phyloP scores from a whole-genome alignment of 805 yeast species.

The Blastobotrys robertii region DNA sequence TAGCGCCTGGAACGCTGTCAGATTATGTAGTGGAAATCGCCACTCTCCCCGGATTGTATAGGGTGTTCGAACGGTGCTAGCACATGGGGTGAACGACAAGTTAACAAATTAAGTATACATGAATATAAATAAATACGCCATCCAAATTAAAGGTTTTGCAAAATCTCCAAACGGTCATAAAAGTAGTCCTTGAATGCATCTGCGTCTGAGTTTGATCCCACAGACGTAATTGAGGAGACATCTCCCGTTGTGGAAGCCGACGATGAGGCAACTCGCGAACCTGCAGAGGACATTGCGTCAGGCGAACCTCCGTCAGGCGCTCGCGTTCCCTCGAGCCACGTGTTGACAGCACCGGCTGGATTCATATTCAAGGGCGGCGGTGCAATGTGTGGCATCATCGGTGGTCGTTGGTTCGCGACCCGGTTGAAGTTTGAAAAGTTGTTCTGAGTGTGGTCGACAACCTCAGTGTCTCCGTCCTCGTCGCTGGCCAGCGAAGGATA shows the following conservation, averaged over 20 bases:
- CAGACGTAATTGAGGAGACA: neutral
- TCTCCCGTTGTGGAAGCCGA: slow-evolving; percentile 1
- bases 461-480: slow-evolving; percentile 1
- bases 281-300: slow-evolving; percentile 3
- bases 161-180: slow-evolving; percentile 17
- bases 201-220: neutral
- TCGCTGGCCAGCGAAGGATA: slow-evolving; percentile 8
- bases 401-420: too few species aligned
- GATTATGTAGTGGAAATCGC: slow-evolving; percentile 74
- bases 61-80: slow-evolving; percentile 81
- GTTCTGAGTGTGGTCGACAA: neutral
- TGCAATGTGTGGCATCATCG: too few species aligned
- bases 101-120: slow-evolving; percentile 4
- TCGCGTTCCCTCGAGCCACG: too few species aligned
- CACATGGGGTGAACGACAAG: slow-evolving; percentile 2
- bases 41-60: slow-evolving; percentile 80
- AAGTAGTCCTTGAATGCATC: slow-evolving; percentile 15
- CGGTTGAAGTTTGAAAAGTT: too few species aligned
- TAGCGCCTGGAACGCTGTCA: slow-evolving; percentile 49
- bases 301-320: neutral
- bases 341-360: too few species aligned
- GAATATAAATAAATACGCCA: neutral
- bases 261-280: slow-evolving; percentile 3
- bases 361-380: too few species aligned
- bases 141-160: slow-evolving; percentile 7